phyloP scores from a whole-genome alignment of 257 asterid species.

The Solanum ossicruentum region DNA sequence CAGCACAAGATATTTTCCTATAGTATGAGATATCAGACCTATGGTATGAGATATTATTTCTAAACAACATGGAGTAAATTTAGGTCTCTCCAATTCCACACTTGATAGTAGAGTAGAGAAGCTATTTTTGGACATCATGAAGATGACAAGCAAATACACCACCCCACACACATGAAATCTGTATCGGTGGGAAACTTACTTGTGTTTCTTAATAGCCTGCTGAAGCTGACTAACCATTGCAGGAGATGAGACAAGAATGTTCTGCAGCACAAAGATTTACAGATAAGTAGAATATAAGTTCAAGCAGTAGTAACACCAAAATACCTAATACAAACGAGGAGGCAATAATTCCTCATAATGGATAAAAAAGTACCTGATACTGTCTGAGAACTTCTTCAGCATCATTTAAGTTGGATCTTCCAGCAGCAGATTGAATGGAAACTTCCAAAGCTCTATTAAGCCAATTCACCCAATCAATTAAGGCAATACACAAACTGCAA shows the following conservation, averaged over 20 bases:
- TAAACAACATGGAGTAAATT: not conserved
- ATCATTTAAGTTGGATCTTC: slow-evolving; percentile 29
- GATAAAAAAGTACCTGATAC: slow-evolving; percentile 45
- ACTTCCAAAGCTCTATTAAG: slow-evolving; percentile 59
- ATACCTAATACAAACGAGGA: not conserved
- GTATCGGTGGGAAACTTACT: slow-evolving; percentile 31
- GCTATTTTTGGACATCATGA: not conserved
- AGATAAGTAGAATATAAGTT: not conserved
- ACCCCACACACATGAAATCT: not conserved
- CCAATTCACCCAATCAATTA: slow-evolving; percentile 56
- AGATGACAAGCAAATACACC: not conserved
- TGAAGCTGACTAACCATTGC: slow-evolving; percentile 30
- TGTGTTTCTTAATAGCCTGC: slow-evolving; percentile 53
- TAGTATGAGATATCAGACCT: not conserved
- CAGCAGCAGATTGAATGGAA: slow-evolving; percentile 25
- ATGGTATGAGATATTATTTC: not conserved
- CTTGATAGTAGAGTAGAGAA: not conserved
- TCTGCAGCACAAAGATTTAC: slow-evolving; percentile 34
- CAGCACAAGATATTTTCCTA: not conserved
- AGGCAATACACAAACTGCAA: slow-evolving; percentile 26
- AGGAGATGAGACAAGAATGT: slow-evolving; percentile 37
- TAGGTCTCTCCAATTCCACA: not conserved
- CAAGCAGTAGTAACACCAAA: not conserved
- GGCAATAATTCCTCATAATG: not conserved
- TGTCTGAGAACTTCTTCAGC: slow-evolving; percentile 51